Evolutionary conservation across 2,329 filamentous ascomycete species (phyloP).

Genomic region (Rhynchosporium agropyri): DNA sequence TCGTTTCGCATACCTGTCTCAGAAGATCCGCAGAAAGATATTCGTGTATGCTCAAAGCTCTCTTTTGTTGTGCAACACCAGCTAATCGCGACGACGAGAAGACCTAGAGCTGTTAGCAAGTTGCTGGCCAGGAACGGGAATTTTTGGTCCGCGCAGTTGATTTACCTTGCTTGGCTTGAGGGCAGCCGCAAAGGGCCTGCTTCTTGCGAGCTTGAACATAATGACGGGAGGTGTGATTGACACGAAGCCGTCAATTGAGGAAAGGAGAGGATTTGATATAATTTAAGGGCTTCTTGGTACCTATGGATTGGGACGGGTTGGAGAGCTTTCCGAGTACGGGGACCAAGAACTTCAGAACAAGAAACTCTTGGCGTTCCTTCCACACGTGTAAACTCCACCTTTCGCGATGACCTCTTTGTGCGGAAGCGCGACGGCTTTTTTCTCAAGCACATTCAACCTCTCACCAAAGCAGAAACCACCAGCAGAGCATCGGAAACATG

Average conservation of each 20-base stretch:
- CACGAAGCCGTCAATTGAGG: conserved; percentile 37
- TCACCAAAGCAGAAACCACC: background rate
- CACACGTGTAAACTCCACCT: conserved; percentile 29
- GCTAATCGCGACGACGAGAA: conserved; percentile 59
- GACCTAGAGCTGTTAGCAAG: conserved; percentile 44
- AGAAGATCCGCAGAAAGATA: conserved; percentile 94
- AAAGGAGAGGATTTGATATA: conserved; percentile 29
- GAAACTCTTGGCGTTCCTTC: conserved; percentile 10
- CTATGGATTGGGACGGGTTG: conserved; percentile 32
- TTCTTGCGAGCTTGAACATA: conserved; percentile 90
- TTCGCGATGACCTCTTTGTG: conserved; percentile 9
- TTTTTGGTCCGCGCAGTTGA: conserved; percentile 31
- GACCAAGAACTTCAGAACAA: conserved; percentile 18
- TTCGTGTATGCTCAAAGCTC: conserved; percentile 96
- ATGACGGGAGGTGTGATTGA: conserved; percentile 44
- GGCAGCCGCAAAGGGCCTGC: conserved; percentile 77
- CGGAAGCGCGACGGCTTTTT: background rate
- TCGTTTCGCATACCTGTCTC: conserved; percentile 57
- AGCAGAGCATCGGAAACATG: conserved; percentile 22
- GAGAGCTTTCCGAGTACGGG: conserved; percentile 30
- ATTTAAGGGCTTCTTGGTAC: conserved; percentile 25
- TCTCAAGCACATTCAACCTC: background rate
- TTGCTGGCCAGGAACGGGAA: conserved; percentile 21
- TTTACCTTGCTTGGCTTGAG: conserved; percentile 76
- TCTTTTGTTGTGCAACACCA: conserved; percentile 73